Evolutionary conservation across 2,329 filamentous ascomycete species (phyloP).

Genomic region (Ceratocystis albifundus): DNA sequence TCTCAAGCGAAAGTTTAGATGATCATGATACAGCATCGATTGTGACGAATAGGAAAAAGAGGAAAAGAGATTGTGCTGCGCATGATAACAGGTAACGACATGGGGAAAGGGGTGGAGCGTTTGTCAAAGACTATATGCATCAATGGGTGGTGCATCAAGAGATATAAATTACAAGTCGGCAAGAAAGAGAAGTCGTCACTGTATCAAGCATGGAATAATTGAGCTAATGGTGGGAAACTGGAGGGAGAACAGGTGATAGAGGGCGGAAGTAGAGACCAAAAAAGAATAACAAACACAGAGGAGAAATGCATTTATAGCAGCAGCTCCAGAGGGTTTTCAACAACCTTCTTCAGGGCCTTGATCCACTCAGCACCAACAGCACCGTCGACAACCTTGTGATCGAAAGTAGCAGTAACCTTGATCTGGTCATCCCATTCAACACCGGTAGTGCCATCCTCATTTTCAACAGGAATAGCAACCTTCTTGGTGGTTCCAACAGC

Average conservation of each 20-base stretch:
- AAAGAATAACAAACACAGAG: neutral
- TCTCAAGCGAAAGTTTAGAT: neutral
- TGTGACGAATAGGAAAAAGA: neutral
- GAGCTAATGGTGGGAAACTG: slow-evolving; percentile 3
- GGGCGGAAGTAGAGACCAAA: neutral
- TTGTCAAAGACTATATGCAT: slow-evolving; percentile 6
- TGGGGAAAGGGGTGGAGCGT: neutral
- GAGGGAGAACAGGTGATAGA: neutral
- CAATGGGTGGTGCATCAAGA: slow-evolving; percentile 3
- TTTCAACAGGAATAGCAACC: slow-evolving; percentile 78
- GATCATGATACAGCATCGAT: neutral
- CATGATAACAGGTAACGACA: neutral
- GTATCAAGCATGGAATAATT: slow-evolving; percentile 14
- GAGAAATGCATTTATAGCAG: slow-evolving; percentile 53
- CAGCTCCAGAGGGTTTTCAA: slow-evolving; percentile 94
- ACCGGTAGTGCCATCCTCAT: slow-evolving; percentile 61
- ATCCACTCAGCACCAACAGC: slow-evolving; percentile 96
- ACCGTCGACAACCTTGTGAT: slow-evolving; percentile 97
- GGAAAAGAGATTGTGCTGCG: neutral
- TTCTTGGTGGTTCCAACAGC: slow-evolving; percentile 92
- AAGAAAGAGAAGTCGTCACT: slow-evolving; percentile 19
- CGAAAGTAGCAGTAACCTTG: slow-evolving; percentile 85
- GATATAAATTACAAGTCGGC: slow-evolving; percentile 21
- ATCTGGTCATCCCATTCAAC: slow-evolving; percentile 97
- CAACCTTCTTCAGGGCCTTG: slow-evolving; percentile 87